These are phyloP conservation scores for Didymella arachidicola DNA, from an alignment of 2,329 filamentous ascomycete species.

Conservation along the genomic window DNA sequence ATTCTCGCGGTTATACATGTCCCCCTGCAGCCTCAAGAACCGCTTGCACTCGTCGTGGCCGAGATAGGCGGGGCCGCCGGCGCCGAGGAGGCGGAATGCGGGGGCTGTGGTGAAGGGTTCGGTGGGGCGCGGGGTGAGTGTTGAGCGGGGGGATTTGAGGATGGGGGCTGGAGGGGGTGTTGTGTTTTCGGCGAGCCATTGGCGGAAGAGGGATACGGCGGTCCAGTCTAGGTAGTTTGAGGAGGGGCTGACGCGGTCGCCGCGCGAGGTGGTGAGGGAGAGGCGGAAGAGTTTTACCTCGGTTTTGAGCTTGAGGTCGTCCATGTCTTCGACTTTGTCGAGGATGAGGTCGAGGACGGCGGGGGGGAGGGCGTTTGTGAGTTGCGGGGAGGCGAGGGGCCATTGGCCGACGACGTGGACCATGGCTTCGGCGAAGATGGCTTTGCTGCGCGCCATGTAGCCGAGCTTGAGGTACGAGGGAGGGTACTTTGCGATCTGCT, in stretches of 20 bases:
- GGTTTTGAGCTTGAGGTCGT: conserved; percentile 79
- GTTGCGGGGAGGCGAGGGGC: conserved; percentile 79
- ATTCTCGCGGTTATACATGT: conserved; percentile 87
- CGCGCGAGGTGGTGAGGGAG: conserved; percentile 77
- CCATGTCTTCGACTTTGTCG: conserved; percentile 91
- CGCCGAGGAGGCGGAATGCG: conserved; percentile 79
- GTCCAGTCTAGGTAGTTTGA: conserved; percentile 91
- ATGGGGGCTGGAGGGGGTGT: conserved; percentile 70
- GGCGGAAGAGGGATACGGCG: conserved; percentile 83
- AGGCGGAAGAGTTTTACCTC: conserved; percentile 85
- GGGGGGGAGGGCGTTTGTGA: conserved; percentile 74
- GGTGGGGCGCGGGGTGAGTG: no score
- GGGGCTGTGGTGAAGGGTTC: conserved; percentile 66
- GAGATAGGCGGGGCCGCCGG: conserved; percentile 71
- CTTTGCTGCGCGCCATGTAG: conserved; percentile 81
- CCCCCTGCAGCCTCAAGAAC: conserved; percentile 83
- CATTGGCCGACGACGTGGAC: conserved; percentile 96
- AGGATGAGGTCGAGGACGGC: conserved; percentile 87
- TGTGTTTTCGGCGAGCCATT: conserved; percentile 92
- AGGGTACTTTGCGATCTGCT: conserved; percentile 95
- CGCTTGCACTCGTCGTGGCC: conserved; percentile 87
- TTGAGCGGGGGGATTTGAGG: conserved; percentile 49
- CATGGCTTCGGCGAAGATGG: conserved; percentile 78
- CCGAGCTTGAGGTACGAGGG: conserved; percentile 90
- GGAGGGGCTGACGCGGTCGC: conserved; percentile 80